A percentile compares a stretch with the other conserved stretches of the same genome.
These are phyloP conservation scores for Alternaria brassicicola DNA, from an alignment of 2,329 filamentous ascomycete genomes.

Conservation along the genomic window DNA sequence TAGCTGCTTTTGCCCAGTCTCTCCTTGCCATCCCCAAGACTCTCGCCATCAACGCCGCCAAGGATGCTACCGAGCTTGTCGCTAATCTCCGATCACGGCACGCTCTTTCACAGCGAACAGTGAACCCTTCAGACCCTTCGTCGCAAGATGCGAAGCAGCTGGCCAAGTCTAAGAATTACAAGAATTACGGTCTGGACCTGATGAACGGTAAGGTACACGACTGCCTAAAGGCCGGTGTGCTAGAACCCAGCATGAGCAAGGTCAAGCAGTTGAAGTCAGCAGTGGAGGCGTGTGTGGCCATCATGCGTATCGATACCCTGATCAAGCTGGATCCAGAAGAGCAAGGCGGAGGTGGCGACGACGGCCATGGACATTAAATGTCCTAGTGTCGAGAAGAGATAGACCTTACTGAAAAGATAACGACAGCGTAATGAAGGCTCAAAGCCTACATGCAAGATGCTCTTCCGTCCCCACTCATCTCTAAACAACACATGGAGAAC, in stretches of 20 bases:
- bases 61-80: conserved; percentile 93
- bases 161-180: conserved; percentile 94
- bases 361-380: conserved; percentile 79
- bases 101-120: conserved; percentile 87
- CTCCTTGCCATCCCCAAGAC: conserved; percentile 96
- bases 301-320: conserved; percentile 98
- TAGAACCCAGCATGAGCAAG: conserved; percentile 98
- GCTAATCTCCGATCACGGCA: conserved; percentile 94
- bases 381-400: conserved; percentile 3
- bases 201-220: conserved; percentile 89
- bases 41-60: conserved; percentile 93
- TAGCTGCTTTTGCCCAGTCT: conserved; percentile 94
- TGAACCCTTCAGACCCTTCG: conserved; percentile 66
- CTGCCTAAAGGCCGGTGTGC: conserved; percentile 89
- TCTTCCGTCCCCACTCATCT: neutral
- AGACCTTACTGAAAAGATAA: conserved; percentile 15
- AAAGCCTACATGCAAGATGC: conserved; percentile 12
- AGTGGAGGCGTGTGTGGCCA: conserved; percentile 96
- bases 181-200: conserved; percentile 96
- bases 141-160: conserved; percentile 84
- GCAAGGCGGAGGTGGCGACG: conserved; percentile 71
- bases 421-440: conserved; percentile 19
- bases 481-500: neutral
- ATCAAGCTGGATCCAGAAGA: conserved; percentile 97
- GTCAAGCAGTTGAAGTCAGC: conserved; percentile 97